Conservation (phyloP, 2,329 filamentous ascomycete species). For the Fusarium pseudograminearum region DNA sequence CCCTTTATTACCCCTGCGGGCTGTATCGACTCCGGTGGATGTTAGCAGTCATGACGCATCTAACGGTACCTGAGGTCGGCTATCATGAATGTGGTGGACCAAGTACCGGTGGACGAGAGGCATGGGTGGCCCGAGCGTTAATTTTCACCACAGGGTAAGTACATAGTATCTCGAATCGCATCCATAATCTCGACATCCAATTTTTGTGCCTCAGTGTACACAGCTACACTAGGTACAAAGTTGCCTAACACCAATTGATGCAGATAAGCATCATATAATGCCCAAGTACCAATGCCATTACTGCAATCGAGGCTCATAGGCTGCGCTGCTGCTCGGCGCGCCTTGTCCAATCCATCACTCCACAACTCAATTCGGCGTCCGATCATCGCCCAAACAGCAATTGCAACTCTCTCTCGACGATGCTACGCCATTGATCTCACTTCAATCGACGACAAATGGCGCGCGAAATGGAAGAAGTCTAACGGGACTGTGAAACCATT, state of each 20-base stretch:
- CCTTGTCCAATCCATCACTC: conserved; percentile 23
- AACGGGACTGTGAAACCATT: conserved; percentile 7
- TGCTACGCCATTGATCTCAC: conserved; percentile 61
- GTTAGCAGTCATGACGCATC: conserved; percentile 38
- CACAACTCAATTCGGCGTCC: conserved; percentile 27
- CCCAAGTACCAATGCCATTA: conserved; percentile 46
- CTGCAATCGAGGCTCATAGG: conserved; percentile 48
- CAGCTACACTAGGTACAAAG: background rate
- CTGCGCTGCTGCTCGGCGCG: conserved; percentile 40
- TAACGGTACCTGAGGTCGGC: conserved; percentile 31
- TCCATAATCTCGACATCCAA: background rate
- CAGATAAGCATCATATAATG: conserved; percentile 48
- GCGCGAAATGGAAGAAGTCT: conserved; percentile 56
- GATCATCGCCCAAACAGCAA: conserved; percentile 19
- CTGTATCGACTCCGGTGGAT: background rate
- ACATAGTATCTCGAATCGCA: conserved; percentile 2
- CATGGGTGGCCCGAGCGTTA: conserved; percentile 40
- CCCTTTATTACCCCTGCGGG: too few relatives aligned
- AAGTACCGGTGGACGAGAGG: conserved; percentile 32
- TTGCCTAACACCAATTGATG: conserved; percentile 18
- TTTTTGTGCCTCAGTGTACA: conserved; percentile 8
- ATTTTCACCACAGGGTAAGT: conserved; percentile 15
- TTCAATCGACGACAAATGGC: conserved; percentile 65
- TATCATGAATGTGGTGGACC: conserved; percentile 32
- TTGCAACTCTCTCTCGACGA: conserved; percentile 42